Evolutionary conservation across 805 yeast species (phyloP).

Genomic region (Ogataea thermomethanolica): DNA sequence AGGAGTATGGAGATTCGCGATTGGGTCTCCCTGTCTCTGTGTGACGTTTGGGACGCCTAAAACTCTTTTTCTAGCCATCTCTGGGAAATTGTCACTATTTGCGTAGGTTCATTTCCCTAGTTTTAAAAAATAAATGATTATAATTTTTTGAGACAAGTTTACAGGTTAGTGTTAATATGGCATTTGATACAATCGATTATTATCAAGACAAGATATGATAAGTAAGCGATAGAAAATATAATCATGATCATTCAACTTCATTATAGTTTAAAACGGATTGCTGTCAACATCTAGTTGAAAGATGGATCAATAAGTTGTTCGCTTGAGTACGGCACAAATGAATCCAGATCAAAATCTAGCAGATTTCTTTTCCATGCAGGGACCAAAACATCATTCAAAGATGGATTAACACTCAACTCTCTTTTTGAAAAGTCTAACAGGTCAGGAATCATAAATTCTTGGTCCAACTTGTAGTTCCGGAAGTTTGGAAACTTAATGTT

Average conservation of each 20-base stretch:
- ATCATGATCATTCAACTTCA: conserved; percentile 9
- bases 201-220: conserved; percentile 2
- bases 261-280: conserved; percentile 1
- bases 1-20: conserved; percentile 6
- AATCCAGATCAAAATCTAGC: conserved; percentile 28
- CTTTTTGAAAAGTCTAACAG: conserved; percentile 50
- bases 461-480: conserved; percentile 41
- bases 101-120: neutral
- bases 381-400: conserved; percentile 37
- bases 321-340: conserved; percentile 39
- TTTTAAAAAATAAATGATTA: neutral
- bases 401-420: conserved; percentile 46
- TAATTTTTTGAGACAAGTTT: neutral
- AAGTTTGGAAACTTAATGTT: conserved; percentile 30
- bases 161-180: neutral
- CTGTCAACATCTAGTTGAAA: conserved; percentile 14
- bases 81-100: no score
- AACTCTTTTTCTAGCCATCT: conserved; percentile 24
- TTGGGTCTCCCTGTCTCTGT: neutral
- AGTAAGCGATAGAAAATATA: conserved; percentile 1
- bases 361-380: conserved; percentile 37
- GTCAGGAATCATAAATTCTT: conserved; percentile 38
- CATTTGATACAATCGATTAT: conserved; percentile 4
- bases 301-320: conserved; percentile 35
- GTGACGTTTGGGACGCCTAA: conserved; percentile 15